Percentiles rank a stretch among this genome's conserved stretches.
phyloP scores from a whole-genome alignment of 768 basidiomycete species.

The Lactarius trivialis region DNA sequence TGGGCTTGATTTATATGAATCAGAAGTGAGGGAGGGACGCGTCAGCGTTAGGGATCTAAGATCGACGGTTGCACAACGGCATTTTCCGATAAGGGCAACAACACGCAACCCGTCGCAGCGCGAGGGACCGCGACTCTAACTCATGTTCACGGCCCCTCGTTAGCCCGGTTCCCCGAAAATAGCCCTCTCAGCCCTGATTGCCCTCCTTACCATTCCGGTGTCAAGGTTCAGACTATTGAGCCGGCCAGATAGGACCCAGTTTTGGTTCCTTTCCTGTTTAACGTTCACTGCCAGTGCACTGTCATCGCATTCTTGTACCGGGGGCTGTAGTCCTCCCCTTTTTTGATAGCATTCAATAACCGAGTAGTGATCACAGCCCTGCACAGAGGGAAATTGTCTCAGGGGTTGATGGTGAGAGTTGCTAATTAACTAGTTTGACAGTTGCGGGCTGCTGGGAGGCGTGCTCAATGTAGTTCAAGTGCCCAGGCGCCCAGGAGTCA shows the following conservation, averaged over 20 bases:
- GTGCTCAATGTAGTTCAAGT: too few species aligned
- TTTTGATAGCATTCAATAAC: background rate
- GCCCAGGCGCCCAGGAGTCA: too few species aligned
- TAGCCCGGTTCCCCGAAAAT: background rate
- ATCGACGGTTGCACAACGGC: constrained; percentile 12
- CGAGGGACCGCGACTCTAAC: background rate
- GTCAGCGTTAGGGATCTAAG: constrained; percentile 25
- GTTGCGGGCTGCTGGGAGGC: too few species aligned
- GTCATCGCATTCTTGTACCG: background rate
- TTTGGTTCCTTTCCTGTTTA: constrained; percentile 16
- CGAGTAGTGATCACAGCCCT: background rate
- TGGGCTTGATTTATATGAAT: constrained; percentile 20
- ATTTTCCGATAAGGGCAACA: background rate
- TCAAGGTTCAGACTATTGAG: background rate
- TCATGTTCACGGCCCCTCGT: constrained; percentile 9
- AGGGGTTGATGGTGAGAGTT: background rate
- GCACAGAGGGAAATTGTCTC: background rate
- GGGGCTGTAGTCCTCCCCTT: background rate
- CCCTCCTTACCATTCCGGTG: background rate
- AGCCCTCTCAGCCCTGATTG: background rate
- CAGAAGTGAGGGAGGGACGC: constrained; percentile 18
- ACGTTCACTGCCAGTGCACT: background rate
- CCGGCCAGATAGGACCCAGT: background rate
- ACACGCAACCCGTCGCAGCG: background rate
- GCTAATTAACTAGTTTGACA: too few species aligned